A percentile compares a stretch with the other conserved stretches of the same genome.
phyloP scores from a whole-genome alignment of 73 alveolate species.

The Halteria grandinella region DNA sequence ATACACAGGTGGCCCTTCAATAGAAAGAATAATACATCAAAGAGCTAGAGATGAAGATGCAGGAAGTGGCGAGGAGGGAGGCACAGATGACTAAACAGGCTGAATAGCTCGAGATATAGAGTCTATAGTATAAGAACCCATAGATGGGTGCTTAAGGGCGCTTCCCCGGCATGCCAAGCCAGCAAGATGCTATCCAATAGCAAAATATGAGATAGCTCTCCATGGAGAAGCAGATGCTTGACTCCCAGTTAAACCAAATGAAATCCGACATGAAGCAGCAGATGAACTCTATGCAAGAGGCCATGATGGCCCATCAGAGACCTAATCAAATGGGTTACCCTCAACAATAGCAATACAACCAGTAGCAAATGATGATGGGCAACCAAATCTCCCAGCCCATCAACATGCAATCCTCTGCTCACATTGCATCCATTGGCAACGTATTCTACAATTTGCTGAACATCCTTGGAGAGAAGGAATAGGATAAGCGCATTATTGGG shows the following conservation, averaged over 20 bases:
- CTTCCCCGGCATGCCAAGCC: not conserved
- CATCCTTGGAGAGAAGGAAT: conserved; percentile 40
- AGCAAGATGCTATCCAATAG: not conserved
- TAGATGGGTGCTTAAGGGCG: not conserved
- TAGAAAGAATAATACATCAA: conserved; percentile 17
- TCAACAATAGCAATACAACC: too few species aligned
- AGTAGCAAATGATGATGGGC: not conserved
- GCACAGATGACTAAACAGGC: not conserved
- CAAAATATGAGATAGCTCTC: not conserved
- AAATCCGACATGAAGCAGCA: not conserved
- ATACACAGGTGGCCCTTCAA: not conserved
- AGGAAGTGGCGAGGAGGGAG: not conserved
- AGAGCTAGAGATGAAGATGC: not conserved
- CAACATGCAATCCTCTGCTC: not conserved
- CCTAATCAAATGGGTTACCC: too few species aligned
- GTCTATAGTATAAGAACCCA: not conserved
- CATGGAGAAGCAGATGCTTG: not conserved
- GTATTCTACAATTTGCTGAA: conserved; percentile 47
- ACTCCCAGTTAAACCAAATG: not conserved
- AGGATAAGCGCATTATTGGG: conserved; percentile 37
- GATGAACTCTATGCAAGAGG: not conserved
- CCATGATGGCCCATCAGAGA: too few species aligned
- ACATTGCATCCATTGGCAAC: conserved; percentile 45
- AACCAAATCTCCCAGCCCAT: not conserved
- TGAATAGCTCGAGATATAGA: conserved; percentile 12